These are phyloP conservation scores for Diplodia mutila DNA, from an alignment of 2,329 filamentous ascomycete genomes.

Conservation along the genomic window DNA sequence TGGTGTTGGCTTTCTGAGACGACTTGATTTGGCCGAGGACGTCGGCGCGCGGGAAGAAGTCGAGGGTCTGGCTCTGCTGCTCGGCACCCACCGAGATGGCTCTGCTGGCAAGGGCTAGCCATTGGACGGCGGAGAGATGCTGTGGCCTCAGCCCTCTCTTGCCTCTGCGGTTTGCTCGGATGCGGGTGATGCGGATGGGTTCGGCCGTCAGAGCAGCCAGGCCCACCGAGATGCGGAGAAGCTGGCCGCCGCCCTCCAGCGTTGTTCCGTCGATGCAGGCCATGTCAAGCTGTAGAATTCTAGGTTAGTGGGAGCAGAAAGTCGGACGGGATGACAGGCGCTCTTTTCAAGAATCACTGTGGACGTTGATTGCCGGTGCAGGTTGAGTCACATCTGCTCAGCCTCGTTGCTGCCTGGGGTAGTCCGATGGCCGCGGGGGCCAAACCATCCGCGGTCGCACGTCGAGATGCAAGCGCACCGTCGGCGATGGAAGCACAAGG, in stretches of 20 bases:
- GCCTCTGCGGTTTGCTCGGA: constrained; percentile 57
- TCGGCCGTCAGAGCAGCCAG: constrained; percentile 57
- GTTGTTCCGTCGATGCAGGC: constrained; percentile 49
- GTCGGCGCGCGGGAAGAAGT: constrained; percentile 40
- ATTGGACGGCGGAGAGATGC: constrained; percentile 59
- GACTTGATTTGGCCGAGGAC: constrained; percentile 41
- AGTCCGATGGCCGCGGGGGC: not conserved
- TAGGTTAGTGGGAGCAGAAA: not conserved
- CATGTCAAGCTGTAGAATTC: not conserved
- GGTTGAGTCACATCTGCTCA: constrained; percentile 5
- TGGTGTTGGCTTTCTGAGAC: constrained; percentile 40
- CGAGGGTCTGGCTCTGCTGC: constrained; percentile 48
- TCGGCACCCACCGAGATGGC: constrained; percentile 49
- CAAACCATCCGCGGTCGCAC: no score
- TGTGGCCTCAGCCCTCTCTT: constrained; percentile 61
- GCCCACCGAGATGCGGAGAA: constrained; percentile 60
- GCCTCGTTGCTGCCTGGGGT: constrained; percentile 7
- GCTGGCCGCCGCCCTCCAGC: constrained; percentile 65
- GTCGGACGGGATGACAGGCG: not conserved
- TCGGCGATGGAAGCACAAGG: not conserved
- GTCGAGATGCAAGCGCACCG: not conserved
- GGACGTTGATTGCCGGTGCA: not conserved
- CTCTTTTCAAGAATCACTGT: not conserved
- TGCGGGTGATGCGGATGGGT: constrained; percentile 56
- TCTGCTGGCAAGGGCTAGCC: constrained; percentile 54